A percentile compares a stretch with the other conserved stretches of the same genome.
These are phyloP conservation scores for Iris pallida DNA, from an alignment of 116 monocot genomes.

Conservation along the genomic window DNA sequence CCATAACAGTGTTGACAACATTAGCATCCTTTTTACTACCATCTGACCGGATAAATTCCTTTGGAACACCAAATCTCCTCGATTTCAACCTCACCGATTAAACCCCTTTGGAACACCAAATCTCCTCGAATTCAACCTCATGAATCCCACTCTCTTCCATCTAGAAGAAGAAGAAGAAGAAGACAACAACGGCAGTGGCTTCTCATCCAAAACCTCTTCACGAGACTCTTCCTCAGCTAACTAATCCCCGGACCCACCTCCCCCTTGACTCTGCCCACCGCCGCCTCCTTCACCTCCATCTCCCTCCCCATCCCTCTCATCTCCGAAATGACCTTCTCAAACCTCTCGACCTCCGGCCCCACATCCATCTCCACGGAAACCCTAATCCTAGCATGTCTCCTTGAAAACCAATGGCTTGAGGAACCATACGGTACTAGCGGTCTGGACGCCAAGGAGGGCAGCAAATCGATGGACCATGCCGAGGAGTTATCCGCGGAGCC, in stretches of 20 bases:
- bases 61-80: conserved; percentile 3
- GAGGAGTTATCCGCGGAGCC: no score
- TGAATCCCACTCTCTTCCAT: conserved; percentile 5
- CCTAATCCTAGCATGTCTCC: not conserved
- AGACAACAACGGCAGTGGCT: no score
- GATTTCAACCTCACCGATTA: conserved; percentile 3
- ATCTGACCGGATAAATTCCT: not conserved
- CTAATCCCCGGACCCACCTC: no score
- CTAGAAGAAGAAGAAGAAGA: no score
- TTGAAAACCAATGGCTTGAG: not conserved
- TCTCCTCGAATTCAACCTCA: conserved; percentile 6
- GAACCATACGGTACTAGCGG: conserved; percentile 29
- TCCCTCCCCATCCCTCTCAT: conserved; percentile 41
- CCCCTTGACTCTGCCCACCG: not conserved
- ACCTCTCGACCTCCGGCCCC: not conserved
- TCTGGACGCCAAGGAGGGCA: conserved; percentile 34
- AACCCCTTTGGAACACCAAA: conserved; percentile 6
- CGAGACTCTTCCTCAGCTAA: not conserved
- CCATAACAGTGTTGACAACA: no score
- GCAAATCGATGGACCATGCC: conserved; percentile 21
- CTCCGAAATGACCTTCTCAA: conserved; percentile 31
- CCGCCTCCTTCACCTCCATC: conserved; percentile 15
- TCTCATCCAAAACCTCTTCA: no score
- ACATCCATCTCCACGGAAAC: not conserved
- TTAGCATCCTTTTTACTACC: no score